These are phyloP conservation scores for Penicillium coprophilum DNA, from an alignment of 495 filamentous ascomycete genomes.

Conservation along the genomic window DNA sequence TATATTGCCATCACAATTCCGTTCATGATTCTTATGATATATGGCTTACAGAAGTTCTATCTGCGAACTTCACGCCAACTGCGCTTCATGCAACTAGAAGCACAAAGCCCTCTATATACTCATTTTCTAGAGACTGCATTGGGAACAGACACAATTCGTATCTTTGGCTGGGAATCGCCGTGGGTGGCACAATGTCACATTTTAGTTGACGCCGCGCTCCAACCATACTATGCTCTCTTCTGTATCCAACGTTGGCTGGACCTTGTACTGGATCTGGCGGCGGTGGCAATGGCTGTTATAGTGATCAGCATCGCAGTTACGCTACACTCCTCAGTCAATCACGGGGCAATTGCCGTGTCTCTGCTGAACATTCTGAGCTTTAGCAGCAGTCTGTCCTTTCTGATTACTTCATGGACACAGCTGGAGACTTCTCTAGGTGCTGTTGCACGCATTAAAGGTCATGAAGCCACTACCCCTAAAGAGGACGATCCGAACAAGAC, in stretches of 20 bases:
- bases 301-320: conserved; percentile 51
- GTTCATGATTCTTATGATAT: no score
- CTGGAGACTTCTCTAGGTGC: conserved; percentile 42
- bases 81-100: no score
- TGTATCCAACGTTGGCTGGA: conserved; percentile 69
- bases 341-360: conserved; percentile 53
- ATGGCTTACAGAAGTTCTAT: no score
- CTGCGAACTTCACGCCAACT: no score
- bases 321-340: conserved; percentile 2
- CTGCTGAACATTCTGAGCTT: conserved; percentile 55
- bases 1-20: no score
- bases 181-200: conserved; percentile 41
- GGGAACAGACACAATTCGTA: conserved; percentile 66
- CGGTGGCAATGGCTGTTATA: conserved; percentile 45
- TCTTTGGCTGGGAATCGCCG: conserved; percentile 55
- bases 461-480: no score
- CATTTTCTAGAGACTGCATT: no score
- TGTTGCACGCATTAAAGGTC: conserved; percentile 22
- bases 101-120: no score
- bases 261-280: conserved; percentile 56
- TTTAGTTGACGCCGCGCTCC: conserved; percentile 56
- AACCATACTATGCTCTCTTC: conserved; percentile 57
- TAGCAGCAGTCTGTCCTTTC: conserved; percentile 44
- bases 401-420: conserved; percentile 49
- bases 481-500: no score